phyloP scores from a whole-genome alignment of 192 early-diverging fungal species.

The Martensiomyces pterosporus region DNA sequence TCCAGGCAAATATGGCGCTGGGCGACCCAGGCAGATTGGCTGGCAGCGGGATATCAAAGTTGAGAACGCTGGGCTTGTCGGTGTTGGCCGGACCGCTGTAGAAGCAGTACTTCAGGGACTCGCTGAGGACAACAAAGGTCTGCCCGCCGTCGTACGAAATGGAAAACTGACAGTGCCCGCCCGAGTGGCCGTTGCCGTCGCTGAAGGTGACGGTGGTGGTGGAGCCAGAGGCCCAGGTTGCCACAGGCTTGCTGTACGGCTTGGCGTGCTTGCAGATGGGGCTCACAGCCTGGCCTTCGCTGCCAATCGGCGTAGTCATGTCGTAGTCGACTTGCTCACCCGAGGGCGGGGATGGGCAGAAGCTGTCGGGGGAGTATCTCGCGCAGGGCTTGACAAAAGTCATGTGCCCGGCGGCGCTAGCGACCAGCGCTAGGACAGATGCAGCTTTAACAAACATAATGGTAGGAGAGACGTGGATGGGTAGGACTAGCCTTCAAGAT shows the following conservation, averaged over 20 bases:
- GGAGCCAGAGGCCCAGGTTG: slow-evolving; percentile 50
- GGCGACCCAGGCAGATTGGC: slow-evolving; percentile 33
- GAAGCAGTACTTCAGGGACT: slow-evolving; percentile 40
- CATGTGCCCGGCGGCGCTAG: no score
- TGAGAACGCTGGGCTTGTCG: slow-evolving; percentile 4
- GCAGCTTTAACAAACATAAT: no score
- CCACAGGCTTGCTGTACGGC: slow-evolving; percentile 29
- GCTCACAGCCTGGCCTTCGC: not conserved
- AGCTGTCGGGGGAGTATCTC: no score
- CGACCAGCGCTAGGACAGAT: no score
- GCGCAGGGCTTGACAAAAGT: no score
- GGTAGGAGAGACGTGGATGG: no score
- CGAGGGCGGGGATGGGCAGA: no score
- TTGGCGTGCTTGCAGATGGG: slow-evolving; percentile 36
- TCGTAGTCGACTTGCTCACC: slow-evolving; percentile 4
- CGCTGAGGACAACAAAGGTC: slow-evolving; percentile 56
- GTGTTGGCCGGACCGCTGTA: slow-evolving; percentile 7
- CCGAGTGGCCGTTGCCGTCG: slow-evolving; percentile 33
- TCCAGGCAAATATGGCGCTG: slow-evolving; percentile 55
- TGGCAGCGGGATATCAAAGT: slow-evolving; percentile 48
- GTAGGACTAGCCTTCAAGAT: no score
- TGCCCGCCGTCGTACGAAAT: slow-evolving; percentile 59
- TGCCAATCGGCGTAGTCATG: slow-evolving; percentile 1
- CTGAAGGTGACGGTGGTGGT: slow-evolving; percentile 48
- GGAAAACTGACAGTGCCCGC: slow-evolving; percentile 66